Evolutionary conservation across 805 yeast genomes (phyloP).

Genomic region (Isabelozyma gotoi): DNA sequence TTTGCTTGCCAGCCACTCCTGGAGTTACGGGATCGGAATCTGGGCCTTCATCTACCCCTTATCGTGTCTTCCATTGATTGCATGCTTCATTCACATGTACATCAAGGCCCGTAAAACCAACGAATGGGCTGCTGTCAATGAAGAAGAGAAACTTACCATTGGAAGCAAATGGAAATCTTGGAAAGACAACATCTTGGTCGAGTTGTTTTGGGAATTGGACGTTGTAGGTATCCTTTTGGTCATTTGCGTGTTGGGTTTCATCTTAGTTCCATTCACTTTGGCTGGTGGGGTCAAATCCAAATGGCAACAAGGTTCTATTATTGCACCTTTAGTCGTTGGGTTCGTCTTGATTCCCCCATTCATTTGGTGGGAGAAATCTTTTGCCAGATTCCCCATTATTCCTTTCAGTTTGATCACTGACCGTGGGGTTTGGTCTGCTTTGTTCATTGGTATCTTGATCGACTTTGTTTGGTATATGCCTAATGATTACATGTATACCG

Average conservation of each 20-base stretch:
- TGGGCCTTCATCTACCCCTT: slow-evolving; percentile 79
- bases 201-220: slow-evolving; percentile 63
- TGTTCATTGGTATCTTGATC: slow-evolving; percentile 55
- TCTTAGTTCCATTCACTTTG: slow-evolving; percentile 70
- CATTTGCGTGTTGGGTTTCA: slow-evolving; percentile 57
- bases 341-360: slow-evolving; percentile 59
- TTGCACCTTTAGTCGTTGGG: slow-evolving; percentile 73
- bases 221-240: slow-evolving; percentile 59
- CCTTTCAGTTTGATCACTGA: slow-evolving; percentile 61
- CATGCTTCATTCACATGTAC: slow-evolving; percentile 56
- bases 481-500: slow-evolving; percentile 66
- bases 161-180: slow-evolving; percentile 29
- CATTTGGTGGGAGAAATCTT: slow-evolving; percentile 55
- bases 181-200: slow-evolving; percentile 22
- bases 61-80: slow-evolving; percentile 57
- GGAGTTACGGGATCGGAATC: slow-evolving; percentile 68
- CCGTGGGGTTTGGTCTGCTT: slow-evolving; percentile 75
- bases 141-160: slow-evolving; percentile 31
- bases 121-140: slow-evolving; percentile 46
- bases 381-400: slow-evolving; percentile 60
- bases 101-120: slow-evolving; percentile 50
- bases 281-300: slow-evolving; percentile 60
- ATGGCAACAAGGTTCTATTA: slow-evolving; percentile 62
- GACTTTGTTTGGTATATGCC: slow-evolving; percentile 69
- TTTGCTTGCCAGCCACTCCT: slow-evolving; percentile 52